Conservation (phyloP, 2,329 filamentous ascomycete genomes). For the Colletotrichum sp. region DNA sequence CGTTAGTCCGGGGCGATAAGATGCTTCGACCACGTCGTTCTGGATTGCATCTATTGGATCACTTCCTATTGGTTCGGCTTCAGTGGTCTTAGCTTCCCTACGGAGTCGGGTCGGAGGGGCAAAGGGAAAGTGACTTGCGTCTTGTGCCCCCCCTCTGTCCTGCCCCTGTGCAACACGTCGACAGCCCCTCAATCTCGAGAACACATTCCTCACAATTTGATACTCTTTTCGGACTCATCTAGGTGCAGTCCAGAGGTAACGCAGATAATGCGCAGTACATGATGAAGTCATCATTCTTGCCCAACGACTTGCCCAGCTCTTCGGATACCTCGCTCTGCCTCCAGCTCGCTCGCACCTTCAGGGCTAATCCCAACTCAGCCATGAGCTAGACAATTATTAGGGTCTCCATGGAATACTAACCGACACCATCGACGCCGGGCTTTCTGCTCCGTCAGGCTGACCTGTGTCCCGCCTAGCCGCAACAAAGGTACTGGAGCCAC, state of each 20-base stretch:
- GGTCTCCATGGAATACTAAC: not conserved
- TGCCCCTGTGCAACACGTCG: not conserved
- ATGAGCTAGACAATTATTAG: conserved; percentile 13
- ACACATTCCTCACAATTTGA: not conserved
- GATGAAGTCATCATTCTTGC: not conserved
- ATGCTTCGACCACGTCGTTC: conserved; percentile 1
- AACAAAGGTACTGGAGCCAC: conserved; percentile 6
- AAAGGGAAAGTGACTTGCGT: not conserved
- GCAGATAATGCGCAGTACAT: not conserved
- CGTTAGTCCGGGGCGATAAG: conserved; percentile 5
- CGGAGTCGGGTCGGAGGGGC: not conserved
- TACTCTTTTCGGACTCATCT: not conserved
- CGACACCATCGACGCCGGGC: not conserved
- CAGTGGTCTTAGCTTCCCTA: not conserved
- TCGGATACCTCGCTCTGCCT: not conserved
- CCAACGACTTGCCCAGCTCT: not conserved
- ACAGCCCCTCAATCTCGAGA: not conserved
- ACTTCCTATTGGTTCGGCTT: conserved; percentile 11
- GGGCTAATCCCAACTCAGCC: not conserved
- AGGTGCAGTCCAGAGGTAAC: not conserved
- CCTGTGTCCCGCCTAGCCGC: not conserved
- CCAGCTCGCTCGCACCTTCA: not conserved
- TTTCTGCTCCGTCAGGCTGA: not conserved
- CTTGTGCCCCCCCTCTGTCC: not conserved
- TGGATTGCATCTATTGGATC: conserved; percentile 4